Conservation (phyloP, 495 filamentous ascomycete species). For the Penicillium paradoxum region DNA sequence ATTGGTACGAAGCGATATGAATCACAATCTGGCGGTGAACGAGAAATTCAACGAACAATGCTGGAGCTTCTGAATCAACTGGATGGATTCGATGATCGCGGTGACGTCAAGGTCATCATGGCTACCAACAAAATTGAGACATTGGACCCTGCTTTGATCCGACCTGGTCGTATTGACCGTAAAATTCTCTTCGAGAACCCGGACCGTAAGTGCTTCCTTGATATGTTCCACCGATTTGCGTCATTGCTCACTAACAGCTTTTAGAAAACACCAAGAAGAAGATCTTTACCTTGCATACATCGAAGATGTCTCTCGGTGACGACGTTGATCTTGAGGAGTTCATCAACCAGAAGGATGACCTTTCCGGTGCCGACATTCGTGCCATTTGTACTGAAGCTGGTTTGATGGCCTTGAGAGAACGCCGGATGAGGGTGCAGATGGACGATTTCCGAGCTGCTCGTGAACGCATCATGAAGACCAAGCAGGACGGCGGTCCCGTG, state of each 20-base stretch:
- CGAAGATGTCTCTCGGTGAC: constrained; percentile 93
- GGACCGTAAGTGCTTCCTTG: constrained; percentile 61
- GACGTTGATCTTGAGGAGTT: constrained; percentile 99
- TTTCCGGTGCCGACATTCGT: constrained; percentile 97
- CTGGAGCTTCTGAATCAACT: constrained; percentile 97
- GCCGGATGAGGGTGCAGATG: constrained; percentile 98
- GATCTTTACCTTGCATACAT: constrained; percentile 98
- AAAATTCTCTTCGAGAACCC: constrained; percentile 99
- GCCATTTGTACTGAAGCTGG: constrained; percentile 98
- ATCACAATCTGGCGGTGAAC: constrained; percentile 91
- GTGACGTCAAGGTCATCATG: constrained; percentile 99
- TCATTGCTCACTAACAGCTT: constrained; percentile 26
- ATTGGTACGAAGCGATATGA: constrained; percentile 99
- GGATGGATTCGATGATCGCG: constrained; percentile 97
- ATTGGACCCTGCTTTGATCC: constrained; percentile 91
- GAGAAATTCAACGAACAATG: constrained; percentile 98
- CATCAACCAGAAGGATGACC: constrained; percentile 96
- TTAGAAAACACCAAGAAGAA: constrained; percentile 97
- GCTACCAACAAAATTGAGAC: constrained; percentile 99
- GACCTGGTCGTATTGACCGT: constrained; percentile 95
- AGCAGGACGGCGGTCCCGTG: constrained; percentile 89
- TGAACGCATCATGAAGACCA: constrained; percentile 95
- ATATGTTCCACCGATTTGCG: background rate
- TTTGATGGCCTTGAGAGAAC: constrained; percentile 89
- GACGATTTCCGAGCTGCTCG: constrained; percentile 90